Evolutionary conservation across 2,329 filamentous ascomycete genomes (phyloP), one percentile per base, ranked within the genome.

Genomic region (Neoascochyta sp.): DNA sequence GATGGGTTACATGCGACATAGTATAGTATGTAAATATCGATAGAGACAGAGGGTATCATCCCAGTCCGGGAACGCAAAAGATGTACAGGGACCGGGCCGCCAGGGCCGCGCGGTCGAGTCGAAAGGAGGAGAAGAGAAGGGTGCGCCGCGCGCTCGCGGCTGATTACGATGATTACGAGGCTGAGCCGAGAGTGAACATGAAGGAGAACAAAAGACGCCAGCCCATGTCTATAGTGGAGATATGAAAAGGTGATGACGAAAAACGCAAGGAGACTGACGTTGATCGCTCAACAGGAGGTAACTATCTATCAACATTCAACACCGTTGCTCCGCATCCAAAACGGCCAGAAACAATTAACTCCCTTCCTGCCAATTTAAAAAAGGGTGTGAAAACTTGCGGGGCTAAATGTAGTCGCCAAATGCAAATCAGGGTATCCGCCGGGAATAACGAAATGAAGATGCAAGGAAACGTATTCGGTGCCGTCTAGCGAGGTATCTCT

Each of bases 371-470:
- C 24, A 32, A 22, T 25, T 37, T 41, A 50, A 37, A 30, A 41
- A 43, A 49, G 37, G 45, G 29, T 32, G 39, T 32, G 38, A 25
- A 28, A 34, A 36, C 36, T 33, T 34, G 32, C 36, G 39, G 29
- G 25, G 36, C 32, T 26, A 29, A 42, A 49, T 47, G 35, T 47
- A 43, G 30, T 56, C 43, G 52, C 54, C 50, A 58, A 59, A 57
- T 53, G 46, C 52, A 57, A 53, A 51, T 46, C 50, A 36, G 50
- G 53, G 54, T 58, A 58, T 58, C 49, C 53, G 55, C 52, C 52
- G 34, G 35, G 35, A 38, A 38, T 22, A 48, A 50, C 26, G 43
- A 49, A 46, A 45, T 32, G 34, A 41, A 50, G 38, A 33, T 31
- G 36, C 39, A 37, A 46, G 45, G 50, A 36, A 54, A 52, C 35